phyloP scores from a whole-genome alignment of 2,329 filamentous ascomycete species.

The Aureobasidium sp. region DNA sequence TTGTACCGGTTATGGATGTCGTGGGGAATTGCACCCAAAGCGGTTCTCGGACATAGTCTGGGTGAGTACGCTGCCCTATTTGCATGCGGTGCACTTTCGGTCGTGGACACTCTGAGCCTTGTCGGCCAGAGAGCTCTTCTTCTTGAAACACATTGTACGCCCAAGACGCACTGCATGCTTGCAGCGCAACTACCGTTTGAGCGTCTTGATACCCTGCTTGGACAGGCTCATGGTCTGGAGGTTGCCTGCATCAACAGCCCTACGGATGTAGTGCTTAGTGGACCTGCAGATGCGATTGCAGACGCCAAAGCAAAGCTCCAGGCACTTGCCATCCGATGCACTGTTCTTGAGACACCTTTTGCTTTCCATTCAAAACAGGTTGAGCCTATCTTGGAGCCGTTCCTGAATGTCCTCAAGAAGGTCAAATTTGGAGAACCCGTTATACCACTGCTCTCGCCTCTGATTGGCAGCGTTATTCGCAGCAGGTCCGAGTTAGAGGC shows the following conservation, averaged over 20 bases:
- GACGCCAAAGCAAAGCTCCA: conserved; percentile 17
- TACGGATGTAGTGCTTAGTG: conserved; percentile 23
- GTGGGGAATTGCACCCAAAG: conserved; percentile 25
- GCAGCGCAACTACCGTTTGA: conserved; percentile 19
- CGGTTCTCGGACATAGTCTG: conserved; percentile 30
- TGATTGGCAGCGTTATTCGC: conserved; percentile 23
- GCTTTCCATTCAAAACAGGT: conserved; percentile 31
- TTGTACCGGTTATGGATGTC: conserved; percentile 25
- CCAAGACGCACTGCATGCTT: conserved; percentile 26
- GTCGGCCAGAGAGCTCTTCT: conserved; percentile 32
- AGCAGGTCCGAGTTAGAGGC: conserved; percentile 19
- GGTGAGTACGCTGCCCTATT: conserved; percentile 37
- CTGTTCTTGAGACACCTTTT: conserved; percentile 23
- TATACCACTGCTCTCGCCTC: conserved; percentile 28
- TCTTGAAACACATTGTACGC: conserved; percentile 23
- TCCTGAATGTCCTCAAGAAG: conserved; percentile 19
- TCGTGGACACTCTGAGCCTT: conserved; percentile 30
- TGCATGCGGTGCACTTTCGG: conserved; percentile 31
- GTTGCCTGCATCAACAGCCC: conserved; percentile 27
- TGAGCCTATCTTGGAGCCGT: conserved; percentile 25
- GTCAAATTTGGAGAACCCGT: conserved; percentile 24
- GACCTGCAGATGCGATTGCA: conserved; percentile 12
- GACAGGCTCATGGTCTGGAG: too few species aligned
- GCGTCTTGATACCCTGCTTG: background rate
- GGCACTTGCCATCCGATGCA: conserved; percentile 15